Conservation (phyloP, 306 rosid genomes). For the Astragalus glycyphyllos region DNA sequence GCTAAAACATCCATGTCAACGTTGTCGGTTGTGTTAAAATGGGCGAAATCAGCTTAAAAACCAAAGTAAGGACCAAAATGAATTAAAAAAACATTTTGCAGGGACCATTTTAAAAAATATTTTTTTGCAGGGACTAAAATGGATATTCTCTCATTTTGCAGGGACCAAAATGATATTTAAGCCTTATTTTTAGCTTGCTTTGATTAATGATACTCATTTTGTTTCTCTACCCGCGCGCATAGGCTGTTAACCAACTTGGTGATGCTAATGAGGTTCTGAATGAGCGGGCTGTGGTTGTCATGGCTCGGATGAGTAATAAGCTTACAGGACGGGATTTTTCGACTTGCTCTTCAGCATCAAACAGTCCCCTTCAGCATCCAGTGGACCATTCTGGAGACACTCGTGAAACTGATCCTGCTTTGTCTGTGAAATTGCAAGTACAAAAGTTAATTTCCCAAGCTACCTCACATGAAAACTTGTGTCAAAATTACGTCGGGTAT, state of each 20-base stretch:
- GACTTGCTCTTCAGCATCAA: conserved; percentile 60
- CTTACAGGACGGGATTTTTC: conserved; percentile 98
- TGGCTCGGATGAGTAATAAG: conserved; percentile 96
- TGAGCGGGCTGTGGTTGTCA: conserved; percentile 97
- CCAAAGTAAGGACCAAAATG: no score
- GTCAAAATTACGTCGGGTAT: conserved; percentile 98
- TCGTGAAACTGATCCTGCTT: conserved; percentile 89
- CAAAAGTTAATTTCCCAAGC: conserved; percentile 89
- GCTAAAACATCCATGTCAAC: no score
- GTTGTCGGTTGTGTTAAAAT: no score
- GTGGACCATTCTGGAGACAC: conserved; percentile 83
- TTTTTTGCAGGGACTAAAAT: no score
- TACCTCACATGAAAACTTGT: conserved; percentile 83
- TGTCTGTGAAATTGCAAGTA: conserved; percentile 88
- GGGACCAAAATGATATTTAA: no score
- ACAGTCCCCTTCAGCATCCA: conserved; percentile 63
- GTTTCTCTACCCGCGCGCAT: conserved; percentile 36
- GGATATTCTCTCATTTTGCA: no score
- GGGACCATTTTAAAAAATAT: no score
- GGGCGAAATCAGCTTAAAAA: no score
- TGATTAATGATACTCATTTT: conserved; percentile 42
- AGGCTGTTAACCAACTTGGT: conserved; percentile 99
- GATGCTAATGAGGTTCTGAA: conserved; percentile 98
- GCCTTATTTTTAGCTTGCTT: conserved; percentile 38
- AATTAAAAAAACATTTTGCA: no score